Conservation (phyloP, 805 yeast species). For the Ogataea thermomethanolica region DNA sequence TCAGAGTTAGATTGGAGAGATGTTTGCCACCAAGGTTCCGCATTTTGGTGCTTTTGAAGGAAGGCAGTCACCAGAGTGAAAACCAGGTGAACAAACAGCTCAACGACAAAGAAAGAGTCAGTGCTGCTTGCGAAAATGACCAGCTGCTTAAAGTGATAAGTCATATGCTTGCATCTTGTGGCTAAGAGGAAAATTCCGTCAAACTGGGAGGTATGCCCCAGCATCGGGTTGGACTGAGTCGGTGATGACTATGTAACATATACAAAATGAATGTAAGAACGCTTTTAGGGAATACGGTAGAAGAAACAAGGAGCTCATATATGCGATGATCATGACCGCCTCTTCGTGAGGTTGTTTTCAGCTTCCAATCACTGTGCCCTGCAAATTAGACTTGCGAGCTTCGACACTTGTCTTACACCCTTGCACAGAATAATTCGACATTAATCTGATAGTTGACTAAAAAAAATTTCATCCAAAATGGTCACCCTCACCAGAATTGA, state of each 20-base stretch:
- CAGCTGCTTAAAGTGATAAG: conserved; percentile 87
- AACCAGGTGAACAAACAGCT: conserved; percentile 93
- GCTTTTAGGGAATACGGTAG: too few species aligned
- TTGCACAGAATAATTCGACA: conserved; percentile 1
- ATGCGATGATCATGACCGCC: too few species aligned
- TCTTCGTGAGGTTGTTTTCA: too few species aligned
- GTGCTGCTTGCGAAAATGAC: conserved; percentile 97
- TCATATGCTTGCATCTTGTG: conserved; percentile 85
- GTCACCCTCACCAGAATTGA: conserved; percentile 73
- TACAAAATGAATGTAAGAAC: too few species aligned
- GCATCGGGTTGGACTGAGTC: too few species aligned
- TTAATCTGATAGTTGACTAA: neutral
- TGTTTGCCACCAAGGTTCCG: conserved; percentile 83
- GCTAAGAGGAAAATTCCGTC: conserved; percentile 19
- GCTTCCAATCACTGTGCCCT: neutral
- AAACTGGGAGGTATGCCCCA: too few species aligned
- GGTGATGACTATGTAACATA: too few species aligned
- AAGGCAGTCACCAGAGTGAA: conserved; percentile 95
- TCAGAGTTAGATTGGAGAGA: conserved; percentile 86
- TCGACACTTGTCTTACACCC: conserved; percentile 1
- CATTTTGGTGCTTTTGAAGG: conserved; percentile 72
- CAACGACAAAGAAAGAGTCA: conserved; percentile 95
- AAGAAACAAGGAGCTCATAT: too few species aligned
- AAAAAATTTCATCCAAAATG: conserved; percentile 40
- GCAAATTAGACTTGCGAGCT: neutral